Conservation (phyloP, 2,329 filamentous ascomycete genomes). For the Emmonsia crescens region DNA sequence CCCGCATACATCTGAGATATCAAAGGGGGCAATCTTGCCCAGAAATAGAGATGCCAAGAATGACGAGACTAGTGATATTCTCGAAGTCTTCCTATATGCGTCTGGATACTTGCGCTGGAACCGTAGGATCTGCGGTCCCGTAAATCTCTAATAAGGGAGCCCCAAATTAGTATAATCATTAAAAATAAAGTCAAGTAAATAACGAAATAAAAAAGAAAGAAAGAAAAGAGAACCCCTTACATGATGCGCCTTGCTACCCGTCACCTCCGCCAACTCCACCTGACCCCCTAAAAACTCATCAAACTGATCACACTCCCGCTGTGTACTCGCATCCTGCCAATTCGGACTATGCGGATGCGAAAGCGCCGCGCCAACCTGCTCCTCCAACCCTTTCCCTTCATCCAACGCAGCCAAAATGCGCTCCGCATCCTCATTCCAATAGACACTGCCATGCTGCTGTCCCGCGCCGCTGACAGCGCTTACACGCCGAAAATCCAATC, state of each 20-base stretch:
- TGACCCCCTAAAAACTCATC: constrained; percentile 59
- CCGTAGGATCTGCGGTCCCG: constrained; percentile 89
- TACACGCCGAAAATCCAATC: constrained; percentile 62
- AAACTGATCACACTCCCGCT: constrained; percentile 81
- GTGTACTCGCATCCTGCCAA: constrained; percentile 96
- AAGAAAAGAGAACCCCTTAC: constrained; percentile 40
- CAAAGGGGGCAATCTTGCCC: constrained; percentile 74
- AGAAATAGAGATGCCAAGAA: constrained; percentile 88
- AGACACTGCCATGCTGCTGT: constrained; percentile 96
- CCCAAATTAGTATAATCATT: not conserved
- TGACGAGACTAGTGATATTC: constrained; percentile 89
- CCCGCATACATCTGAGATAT: constrained; percentile 88
- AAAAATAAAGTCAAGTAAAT: not conserved
- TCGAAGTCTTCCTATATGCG: constrained; percentile 66
- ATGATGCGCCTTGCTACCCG: constrained; percentile 90
- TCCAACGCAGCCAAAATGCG: constrained; percentile 51
- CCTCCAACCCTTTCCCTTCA: constrained; percentile 50
- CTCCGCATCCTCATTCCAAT: constrained; percentile 69
- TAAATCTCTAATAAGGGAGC: constrained; percentile 59
- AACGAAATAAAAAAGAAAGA: not conserved
- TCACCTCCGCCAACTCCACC: constrained; percentile 61
- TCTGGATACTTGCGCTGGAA: constrained; percentile 71
- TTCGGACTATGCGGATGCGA: constrained; percentile 84
- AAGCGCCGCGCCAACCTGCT: constrained; percentile 63
- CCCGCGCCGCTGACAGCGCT: constrained; percentile 81